These are phyloP conservation scores for Begonia loranthoides DNA, from an alignment of 306 rosid species.

Conservation along the genomic window DNA sequence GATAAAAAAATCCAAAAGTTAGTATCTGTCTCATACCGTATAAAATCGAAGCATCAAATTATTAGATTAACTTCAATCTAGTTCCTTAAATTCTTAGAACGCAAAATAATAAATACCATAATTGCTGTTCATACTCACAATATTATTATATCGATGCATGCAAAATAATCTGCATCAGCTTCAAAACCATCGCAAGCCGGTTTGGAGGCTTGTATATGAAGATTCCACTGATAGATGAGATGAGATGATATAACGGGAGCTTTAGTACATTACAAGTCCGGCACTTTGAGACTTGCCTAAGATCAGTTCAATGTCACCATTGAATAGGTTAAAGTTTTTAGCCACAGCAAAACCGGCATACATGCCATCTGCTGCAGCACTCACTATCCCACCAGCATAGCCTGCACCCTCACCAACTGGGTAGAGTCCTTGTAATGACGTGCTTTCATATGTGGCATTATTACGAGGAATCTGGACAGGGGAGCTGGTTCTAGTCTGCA, in stretches of 20 bases:
- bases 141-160: too few species aligned
- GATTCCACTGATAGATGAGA: not conserved
- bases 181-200: too few species aligned
- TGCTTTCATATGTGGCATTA: constrained; percentile 61
- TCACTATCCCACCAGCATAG: constrained; percentile 93
- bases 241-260: constrained; percentile 2
- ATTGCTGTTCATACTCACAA: too few species aligned
- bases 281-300: constrained; percentile 61
- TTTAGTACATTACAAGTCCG: constrained; percentile 61
- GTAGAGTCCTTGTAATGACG: constrained; percentile 65
- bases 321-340: constrained; percentile 33
- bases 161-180: too few species aligned
- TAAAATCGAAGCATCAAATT: too few species aligned
- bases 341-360: constrained; percentile 81
- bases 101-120: too few species aligned
- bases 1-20: too few species aligned
- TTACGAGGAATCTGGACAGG: constrained; percentile 76
- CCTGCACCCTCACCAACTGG: constrained; percentile 99
- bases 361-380: constrained; percentile 97
- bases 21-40: too few species aligned
- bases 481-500: constrained; percentile 90
- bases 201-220: not conserved
- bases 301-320: constrained; percentile 52
- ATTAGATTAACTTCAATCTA: too few species aligned
- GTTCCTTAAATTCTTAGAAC: too few species aligned